Percentiles rank a stretch among this genome's conserved stretches.
Conservation (phyloP, 345 rosid genomes). For the Boechera stricta region DNA sequence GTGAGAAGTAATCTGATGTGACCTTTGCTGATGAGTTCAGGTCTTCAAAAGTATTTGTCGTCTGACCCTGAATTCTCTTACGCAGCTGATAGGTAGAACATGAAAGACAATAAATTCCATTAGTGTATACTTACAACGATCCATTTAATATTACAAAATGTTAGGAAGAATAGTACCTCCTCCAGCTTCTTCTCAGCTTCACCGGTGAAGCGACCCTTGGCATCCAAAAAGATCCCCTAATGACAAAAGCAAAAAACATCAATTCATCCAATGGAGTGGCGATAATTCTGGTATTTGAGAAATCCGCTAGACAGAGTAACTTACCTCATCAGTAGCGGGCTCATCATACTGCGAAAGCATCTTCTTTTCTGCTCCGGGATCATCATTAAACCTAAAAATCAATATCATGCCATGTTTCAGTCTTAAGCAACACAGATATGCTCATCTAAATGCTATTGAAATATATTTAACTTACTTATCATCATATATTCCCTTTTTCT, state of each 20-base stretch:
- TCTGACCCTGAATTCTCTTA: conserved; percentile 73
- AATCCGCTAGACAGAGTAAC: conserved; percentile 17
- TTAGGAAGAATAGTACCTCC: conserved; percentile 59
- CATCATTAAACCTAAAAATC: conserved; percentile 79
- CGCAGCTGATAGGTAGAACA: conserved; percentile 66
- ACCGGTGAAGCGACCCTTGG: conserved; percentile 75
- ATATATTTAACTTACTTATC: conserved; percentile 65
- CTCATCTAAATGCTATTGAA: conserved; percentile 32
- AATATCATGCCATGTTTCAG: conserved; percentile 27
- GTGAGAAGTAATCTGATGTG: conserved; percentile 81
- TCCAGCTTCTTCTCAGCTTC: conserved; percentile 97
- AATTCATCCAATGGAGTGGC: conserved; percentile 16
- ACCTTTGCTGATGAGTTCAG: conserved; percentile 67
- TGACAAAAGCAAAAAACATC: conserved; percentile 34
- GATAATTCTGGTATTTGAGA: conserved; percentile 1
- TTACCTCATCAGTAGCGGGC: conserved; percentile 72
- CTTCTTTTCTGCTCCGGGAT: conserved; percentile 72
- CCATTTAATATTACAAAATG: conserved; percentile 22
- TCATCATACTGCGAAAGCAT: conserved; percentile 97
- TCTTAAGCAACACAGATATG: conserved; percentile 10
- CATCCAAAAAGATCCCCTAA: conserved; percentile 86
- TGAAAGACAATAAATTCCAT: conserved; percentile 14
- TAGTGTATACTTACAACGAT: conserved; percentile 24
- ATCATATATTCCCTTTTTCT: conserved; percentile 74
- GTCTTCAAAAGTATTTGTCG: conserved; percentile 62